These are phyloP conservation scores for Mytilinidion resinicola DNA, from an alignment of 495 filamentous ascomycete genomes.

Conservation along the genomic window DNA sequence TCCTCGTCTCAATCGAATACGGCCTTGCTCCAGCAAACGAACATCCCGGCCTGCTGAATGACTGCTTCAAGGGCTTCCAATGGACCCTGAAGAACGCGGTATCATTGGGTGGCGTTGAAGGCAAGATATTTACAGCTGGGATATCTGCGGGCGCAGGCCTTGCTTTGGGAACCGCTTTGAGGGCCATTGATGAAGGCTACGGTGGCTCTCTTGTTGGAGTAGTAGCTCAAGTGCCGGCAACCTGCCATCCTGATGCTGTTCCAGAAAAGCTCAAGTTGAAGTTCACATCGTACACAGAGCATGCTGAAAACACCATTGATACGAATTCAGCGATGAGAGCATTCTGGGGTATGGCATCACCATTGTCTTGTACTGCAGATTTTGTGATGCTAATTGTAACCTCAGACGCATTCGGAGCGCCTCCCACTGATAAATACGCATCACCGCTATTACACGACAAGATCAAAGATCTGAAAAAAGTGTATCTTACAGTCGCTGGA, in stretches of 20 bases:
- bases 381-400: background rate
- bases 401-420: slow-evolving; percentile 18
- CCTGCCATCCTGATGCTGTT: slow-evolving; percentile 18
- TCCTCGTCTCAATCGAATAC: slow-evolving; percentile 24
- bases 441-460: slow-evolving; percentile 17
- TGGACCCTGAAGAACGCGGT: slow-evolving; percentile 24
- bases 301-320: slow-evolving; percentile 19
- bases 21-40: slow-evolving; percentile 23
- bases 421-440: slow-evolving; percentile 19
- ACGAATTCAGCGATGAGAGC: slow-evolving; percentile 12
- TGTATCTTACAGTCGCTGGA: slow-evolving; percentile 20
- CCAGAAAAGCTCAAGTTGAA: slow-evolving; percentile 20
- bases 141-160: slow-evolving; percentile 19
- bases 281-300: slow-evolving; percentile 15
- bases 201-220: slow-evolving; percentile 19
- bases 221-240: slow-evolving; percentile 16
- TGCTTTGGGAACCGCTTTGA: slow-evolving; percentile 18
- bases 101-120: slow-evolving; percentile 14
- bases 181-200: slow-evolving; percentile 21
- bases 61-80: slow-evolving; percentile 21
- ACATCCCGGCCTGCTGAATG: slow-evolving; percentile 19
- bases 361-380: background rate
- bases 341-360: slow-evolving; percentile 14
- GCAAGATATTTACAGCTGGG: slow-evolving; percentile 18
- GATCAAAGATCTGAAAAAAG: slow-evolving; percentile 20